Evolutionary conservation across 1,284 basidiomycete genomes (phyloP).

Genomic region (Phylloboletellus chloephorus): DNA sequence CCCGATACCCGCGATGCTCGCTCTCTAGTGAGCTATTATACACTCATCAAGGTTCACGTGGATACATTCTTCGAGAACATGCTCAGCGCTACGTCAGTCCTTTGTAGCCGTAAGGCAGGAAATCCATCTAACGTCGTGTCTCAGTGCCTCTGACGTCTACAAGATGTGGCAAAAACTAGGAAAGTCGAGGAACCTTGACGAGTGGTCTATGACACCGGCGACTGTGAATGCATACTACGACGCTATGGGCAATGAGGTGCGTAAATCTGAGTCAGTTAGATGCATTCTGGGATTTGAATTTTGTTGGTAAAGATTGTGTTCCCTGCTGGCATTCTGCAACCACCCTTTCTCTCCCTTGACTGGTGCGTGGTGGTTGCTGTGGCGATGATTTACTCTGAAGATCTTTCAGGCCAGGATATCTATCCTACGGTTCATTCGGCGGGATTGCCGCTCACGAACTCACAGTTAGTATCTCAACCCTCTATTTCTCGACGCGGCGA

Average conservation of each 20-base stretch:
- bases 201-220: slow-evolving; percentile 89
- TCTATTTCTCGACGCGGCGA: background rate
- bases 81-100: slow-evolving; percentile 55
- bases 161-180: slow-evolving; percentile 77
- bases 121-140: slow-evolving; percentile 7
- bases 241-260: slow-evolving; percentile 73
- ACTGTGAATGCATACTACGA: slow-evolving; percentile 80
- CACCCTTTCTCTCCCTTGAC: slow-evolving; percentile 83
- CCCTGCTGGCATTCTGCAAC: slow-evolving; percentile 91
- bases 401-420: slow-evolving; percentile 69
- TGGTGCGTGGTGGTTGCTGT: slow-evolving; percentile 51
- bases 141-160: slow-evolving; percentile 51
- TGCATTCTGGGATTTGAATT: background rate
- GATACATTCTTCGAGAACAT: slow-evolving; percentile 85
- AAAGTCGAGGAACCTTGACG: slow-evolving; percentile 60
- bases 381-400: slow-evolving; percentile 8
- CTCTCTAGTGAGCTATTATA: slow-evolving; percentile 75
- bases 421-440: slow-evolving; percentile 90
- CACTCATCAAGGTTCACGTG: slow-evolving; percentile 56
- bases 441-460: slow-evolving; percentile 87
- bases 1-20: slow-evolving; percentile 76
- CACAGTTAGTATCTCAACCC: slow-evolving; percentile 37
- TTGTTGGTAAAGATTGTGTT: slow-evolving; percentile 75
- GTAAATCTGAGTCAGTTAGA: slow-evolving; percentile 1
- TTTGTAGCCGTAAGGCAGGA: background rate